Conservation (phyloP, 306 rosid genomes). For the Trifolium subterraneum region DNA sequence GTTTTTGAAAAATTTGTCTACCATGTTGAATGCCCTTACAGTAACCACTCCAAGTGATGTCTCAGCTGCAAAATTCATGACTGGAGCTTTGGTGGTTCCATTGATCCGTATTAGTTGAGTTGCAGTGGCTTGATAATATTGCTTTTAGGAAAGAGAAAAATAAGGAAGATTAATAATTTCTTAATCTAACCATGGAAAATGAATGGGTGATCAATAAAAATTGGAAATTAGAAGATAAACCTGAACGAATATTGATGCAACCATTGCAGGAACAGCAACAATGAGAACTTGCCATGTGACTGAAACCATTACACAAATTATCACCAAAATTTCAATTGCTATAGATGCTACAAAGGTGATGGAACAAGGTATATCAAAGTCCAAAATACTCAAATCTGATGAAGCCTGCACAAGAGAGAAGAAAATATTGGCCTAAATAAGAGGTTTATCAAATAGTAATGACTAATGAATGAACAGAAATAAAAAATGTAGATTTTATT, state of each 20-base stretch:
- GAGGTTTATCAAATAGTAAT: conserved; percentile 9
- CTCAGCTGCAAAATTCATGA: neutral
- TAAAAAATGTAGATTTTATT: neutral
- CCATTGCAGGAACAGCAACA: conserved; percentile 4
- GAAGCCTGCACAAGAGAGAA: conserved; percentile 53
- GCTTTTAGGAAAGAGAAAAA: conserved; percentile 38
- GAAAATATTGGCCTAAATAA: neutral
- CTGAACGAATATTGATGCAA: conserved; percentile 44
- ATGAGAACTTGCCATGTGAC: conserved; percentile 6
- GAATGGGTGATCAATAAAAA: conserved; percentile 5
- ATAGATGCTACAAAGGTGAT: neutral
- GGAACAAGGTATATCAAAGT: conserved; percentile 1
- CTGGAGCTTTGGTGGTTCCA: neutral
- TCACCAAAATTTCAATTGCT: neutral
- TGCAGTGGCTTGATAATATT: conserved; percentile 74
- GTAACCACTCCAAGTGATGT: neutral
- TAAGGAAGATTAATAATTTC: neutral
- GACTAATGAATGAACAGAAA: neutral
- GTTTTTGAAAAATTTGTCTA: neutral
- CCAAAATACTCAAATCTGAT: neutral
- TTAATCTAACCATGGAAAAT: neutral
- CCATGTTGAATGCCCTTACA: neutral
- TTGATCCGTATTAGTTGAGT: conserved; percentile 54
- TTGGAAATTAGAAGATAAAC: conserved; percentile 25
- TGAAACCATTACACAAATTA: neutral